These are phyloP conservation scores for Hygrophila difformis DNA, from an alignment of 257 asterid species.

Conservation along the genomic window DNA sequence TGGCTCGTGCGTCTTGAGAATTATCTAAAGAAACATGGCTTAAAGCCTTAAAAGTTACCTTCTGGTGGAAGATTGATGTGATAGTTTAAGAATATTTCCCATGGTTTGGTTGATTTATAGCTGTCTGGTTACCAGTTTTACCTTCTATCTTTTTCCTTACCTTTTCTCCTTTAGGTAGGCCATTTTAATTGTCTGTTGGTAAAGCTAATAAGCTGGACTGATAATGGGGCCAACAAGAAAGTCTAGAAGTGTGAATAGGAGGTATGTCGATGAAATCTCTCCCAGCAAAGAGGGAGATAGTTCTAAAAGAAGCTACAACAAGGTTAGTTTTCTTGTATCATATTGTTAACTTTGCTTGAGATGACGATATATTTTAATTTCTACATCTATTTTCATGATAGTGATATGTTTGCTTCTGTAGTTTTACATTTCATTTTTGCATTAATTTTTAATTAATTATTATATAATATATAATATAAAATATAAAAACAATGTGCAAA, in stretches of 20 bases:
- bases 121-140: constrained; percentile 2
- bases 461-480: too few species aligned
- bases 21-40: too few species aligned
- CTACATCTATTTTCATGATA: too few species aligned
- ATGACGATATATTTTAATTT: too few species aligned
- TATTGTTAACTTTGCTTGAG: too few species aligned
- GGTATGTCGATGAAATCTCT: constrained; percentile 56
- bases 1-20: too few species aligned
- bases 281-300: constrained; percentile 63
- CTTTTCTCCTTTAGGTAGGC: not conserved
- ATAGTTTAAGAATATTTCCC: not conserved
- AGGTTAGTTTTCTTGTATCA: constrained; percentile 84
- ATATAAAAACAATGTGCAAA: too few species aligned
- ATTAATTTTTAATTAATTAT: too few species aligned
- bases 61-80: constrained; percentile 2
- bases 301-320: constrained; percentile 49
- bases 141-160: not conserved
- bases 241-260: constrained; percentile 61
- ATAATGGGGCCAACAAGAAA: constrained; percentile 81
- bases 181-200: constrained; percentile 9
- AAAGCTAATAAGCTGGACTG: constrained; percentile 14
- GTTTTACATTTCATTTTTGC: too few species aligned
- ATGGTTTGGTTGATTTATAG: constrained; percentile 3
- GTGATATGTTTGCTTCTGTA: too few species aligned
- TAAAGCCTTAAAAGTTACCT: too few species aligned